A percentile compares a stretch with the other conserved stretches of the same genome.
These are phyloP conservation scores for Tolypocladium pustulatum DNA, from an alignment of 2,329 filamentous ascomycete species.

Conservation along the genomic window DNA sequence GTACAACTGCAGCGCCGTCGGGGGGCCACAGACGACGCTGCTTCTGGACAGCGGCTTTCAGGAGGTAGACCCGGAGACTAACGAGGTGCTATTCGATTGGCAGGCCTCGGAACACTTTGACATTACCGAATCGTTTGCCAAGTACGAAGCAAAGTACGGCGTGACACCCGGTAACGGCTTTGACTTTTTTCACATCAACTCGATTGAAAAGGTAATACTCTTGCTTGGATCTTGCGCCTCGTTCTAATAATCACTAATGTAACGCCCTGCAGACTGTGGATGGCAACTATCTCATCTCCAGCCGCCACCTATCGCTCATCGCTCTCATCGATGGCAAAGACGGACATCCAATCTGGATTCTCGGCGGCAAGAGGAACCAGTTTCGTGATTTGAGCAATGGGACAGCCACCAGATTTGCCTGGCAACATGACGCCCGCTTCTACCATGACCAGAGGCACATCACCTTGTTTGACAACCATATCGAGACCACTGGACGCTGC, in stretches of 20 bases:
- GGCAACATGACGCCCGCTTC: slow-evolving; percentile 27
- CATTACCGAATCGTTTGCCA: slow-evolving; percentile 13
- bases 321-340: not conserved
- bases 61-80: slow-evolving; percentile 25
- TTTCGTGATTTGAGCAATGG: slow-evolving; percentile 23
- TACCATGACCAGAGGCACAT: slow-evolving; percentile 17
- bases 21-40: slow-evolving; percentile 17
- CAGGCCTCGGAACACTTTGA: slow-evolving; percentile 20
- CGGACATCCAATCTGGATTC: slow-evolving; percentile 17
- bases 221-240: slow-evolving; percentile 3
- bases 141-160: slow-evolving; percentile 16
- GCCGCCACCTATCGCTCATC: not conserved
- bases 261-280: not conserved
- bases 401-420: slow-evolving; percentile 23
- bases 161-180: slow-evolving; percentile 18
- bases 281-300: not conserved
- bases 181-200: slow-evolving; percentile 29
- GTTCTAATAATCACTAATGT: not conserved
- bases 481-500: slow-evolving; percentile 18
- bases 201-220: slow-evolving; percentile 20
- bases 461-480: slow-evolving; percentile 29
- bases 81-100: slow-evolving; percentile 26
- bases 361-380: slow-evolving; percentile 23
- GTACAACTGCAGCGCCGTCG: slow-evolving; percentile 18
- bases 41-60: slow-evolving; percentile 27